Evolutionary conservation across 176 grass and related monocot genomes (phyloP).

Genomic region (Cocos nucifera): DNA sequence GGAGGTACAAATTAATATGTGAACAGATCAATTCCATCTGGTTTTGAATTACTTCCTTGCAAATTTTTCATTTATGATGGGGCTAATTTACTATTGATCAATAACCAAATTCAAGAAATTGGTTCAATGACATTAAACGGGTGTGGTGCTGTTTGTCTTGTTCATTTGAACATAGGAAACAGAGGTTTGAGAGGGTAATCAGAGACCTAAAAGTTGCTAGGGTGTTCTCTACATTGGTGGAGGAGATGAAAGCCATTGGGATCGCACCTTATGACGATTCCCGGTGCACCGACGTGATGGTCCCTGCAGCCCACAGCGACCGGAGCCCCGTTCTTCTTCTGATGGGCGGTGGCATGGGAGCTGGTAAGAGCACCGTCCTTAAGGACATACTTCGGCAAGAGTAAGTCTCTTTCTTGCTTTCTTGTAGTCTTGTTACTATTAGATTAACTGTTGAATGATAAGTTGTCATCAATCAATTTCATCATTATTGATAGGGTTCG

Average conservation of each 20-base stretch:
- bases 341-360: slow-evolving; percentile 97
- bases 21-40: too few relatives aligned
- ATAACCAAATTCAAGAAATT: too few relatives aligned
- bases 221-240: slow-evolving; percentile 79
- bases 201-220: slow-evolving; percentile 72
- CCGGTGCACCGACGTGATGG: slow-evolving; percentile 55
- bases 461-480: too few relatives aligned
- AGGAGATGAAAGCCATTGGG: slow-evolving; percentile 67
- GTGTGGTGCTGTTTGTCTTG: neutral
- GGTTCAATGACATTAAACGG: neutral
- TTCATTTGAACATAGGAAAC: slow-evolving; percentile 43
- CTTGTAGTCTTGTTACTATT: neutral
- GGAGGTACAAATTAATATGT: too few relatives aligned
- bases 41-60: too few relatives aligned
- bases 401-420: slow-evolving; percentile 24
- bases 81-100: too few relatives aligned
- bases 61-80: too few relatives aligned
- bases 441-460: too few relatives aligned
- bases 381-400: slow-evolving; percentile 58
- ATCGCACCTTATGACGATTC: neutral
- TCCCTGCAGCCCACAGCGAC: slow-evolving; percentile 53
- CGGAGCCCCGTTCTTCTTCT: slow-evolving; percentile 90
- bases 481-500: too few relatives aligned
- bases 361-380: slow-evolving; percentile 94
- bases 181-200: slow-evolving; percentile 78